Evolutionary conservation across 345 rosid species (phyloP), one percentile per base, ranked within the genome.

Genomic region (Toxicodendron radicans): DNA sequence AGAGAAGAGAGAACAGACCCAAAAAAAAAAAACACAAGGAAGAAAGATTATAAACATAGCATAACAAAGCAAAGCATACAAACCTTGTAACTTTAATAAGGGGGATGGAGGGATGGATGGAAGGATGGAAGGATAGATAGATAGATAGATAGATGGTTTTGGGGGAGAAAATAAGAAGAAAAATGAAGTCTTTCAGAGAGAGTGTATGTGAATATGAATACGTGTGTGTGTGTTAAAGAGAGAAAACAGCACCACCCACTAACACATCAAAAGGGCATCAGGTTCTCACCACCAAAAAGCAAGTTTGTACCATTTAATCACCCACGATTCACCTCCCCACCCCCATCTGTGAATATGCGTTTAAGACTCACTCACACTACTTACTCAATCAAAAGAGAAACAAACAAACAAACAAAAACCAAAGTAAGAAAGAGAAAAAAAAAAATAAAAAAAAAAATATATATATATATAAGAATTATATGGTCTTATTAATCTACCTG

Each of bases 201-300:
- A 46, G 45, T 30, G 59, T 20, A 74, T 0, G 70, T 54, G 30
- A 6, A 7, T 20, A 27, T 21, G 5, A 4, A 1, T 60, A 60
- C 27, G 8, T 27, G 63, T 56, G 62, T n/a, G n/a, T 16, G 18
- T 56, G 24, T 27, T 59, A 10, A 59, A 71, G 63, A 75, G 75
- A 73, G 51, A 35, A 75, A 70, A 80, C 82, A 85, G 78, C 84
- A 85, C 87, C 90, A 86, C 87, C 87, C 93, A 89, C 88, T 85
- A 76, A 69, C 83, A 78, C 93, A 85, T 89, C 89, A 87, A 81
- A 81, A 83, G 80, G 84, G 89, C 83, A 89, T 84, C 90, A 75
- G 84, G 85, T 82, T 84, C 89, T 73, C 54, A 46, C 63, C 61
- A 30, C 81, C 53, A 73, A 67, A 85, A 81, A 79, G 76, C 57